phyloP scores from a whole-genome alignment of 164 flowering plant genomes.

The grape (Vitis vinifera) region ASM3070453v1 NC_081817.1:9206501-9207000 shows the following conservation, averaged over 20 bases:
- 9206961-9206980: conserved; percentile 37
- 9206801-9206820: conserved; percentile 18
- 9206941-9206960: conserved; percentile 35
- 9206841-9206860: conserved; percentile 40
- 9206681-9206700: conserved; percentile 8
- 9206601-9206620: conserved; percentile 39
- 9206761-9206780: conserved; percentile 29
- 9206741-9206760: neutral
- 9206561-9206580: conserved; percentile 50
- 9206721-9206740: neutral
- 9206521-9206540: conserved; percentile 45
- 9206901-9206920: conserved; percentile 34
- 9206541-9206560: conserved; percentile 51
- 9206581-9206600: conserved; percentile 34
- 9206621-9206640: conserved; percentile 41
- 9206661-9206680: conserved; percentile 37
- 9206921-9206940: conserved; percentile 35
- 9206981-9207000: conserved; percentile 31
- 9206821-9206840: conserved; percentile 28
- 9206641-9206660: conserved; percentile 42
- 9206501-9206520: conserved; percentile 45
- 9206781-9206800: conserved; percentile 36
- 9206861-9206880: conserved; percentile 37
- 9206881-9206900: conserved; percentile 41
- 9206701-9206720: neutral